Percentiles rank a stretch among this genome's conserved stretches.
phyloP scores from a whole-genome alignment of 495 filamentous ascomycete species.

The Hyaloscypha hepaticicola region DNA sequence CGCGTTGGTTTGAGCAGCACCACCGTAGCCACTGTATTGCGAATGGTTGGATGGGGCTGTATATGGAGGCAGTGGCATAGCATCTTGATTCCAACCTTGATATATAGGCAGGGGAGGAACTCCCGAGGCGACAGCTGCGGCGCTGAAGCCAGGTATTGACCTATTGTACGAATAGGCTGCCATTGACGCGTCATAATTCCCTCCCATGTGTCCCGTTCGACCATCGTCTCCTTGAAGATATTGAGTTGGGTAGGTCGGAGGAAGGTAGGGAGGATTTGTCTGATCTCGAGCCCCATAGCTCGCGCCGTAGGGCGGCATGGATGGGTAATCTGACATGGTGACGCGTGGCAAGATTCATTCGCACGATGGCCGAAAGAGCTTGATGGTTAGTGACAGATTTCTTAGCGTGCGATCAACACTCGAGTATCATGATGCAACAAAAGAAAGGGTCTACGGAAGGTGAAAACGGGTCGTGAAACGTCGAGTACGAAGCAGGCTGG shows the following conservation, averaged over 20 bases:
- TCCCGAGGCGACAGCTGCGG: constrained; percentile 21
- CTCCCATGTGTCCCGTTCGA: constrained; percentile 12
- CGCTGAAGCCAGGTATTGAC: constrained; percentile 21
- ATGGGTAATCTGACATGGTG: constrained; percentile 58
- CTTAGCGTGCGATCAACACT: constrained; percentile 20
- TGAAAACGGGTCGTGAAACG: constrained; percentile 9
- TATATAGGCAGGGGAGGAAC: constrained; percentile 30
- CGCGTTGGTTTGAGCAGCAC: constrained; percentile 14
- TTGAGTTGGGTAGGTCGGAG: constrained; percentile 27
- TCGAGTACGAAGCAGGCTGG: constrained; percentile 18
- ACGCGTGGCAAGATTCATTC: constrained; percentile 8
- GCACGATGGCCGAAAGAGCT: constrained; percentile 19
- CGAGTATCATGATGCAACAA: constrained; percentile 25
- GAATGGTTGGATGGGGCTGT: constrained; percentile 13
- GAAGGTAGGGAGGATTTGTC: constrained; percentile 25
- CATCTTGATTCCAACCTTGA: constrained; percentile 31
- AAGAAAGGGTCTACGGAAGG: constrained; percentile 20
- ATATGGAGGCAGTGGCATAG: constrained; percentile 23
- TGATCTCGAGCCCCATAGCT: constrained; percentile 29
- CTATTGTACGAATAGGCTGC: constrained; percentile 28
- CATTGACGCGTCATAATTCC: constrained; percentile 27
- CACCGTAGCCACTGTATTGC: constrained; percentile 20
- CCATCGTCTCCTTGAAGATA: constrained; percentile 23
- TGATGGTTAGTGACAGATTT: constrained; percentile 13
- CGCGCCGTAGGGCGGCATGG: constrained; percentile 50